Evolutionary conservation across 441 rosid genomes (phyloP).

Genomic region (Mallotus japonicus): DNA sequence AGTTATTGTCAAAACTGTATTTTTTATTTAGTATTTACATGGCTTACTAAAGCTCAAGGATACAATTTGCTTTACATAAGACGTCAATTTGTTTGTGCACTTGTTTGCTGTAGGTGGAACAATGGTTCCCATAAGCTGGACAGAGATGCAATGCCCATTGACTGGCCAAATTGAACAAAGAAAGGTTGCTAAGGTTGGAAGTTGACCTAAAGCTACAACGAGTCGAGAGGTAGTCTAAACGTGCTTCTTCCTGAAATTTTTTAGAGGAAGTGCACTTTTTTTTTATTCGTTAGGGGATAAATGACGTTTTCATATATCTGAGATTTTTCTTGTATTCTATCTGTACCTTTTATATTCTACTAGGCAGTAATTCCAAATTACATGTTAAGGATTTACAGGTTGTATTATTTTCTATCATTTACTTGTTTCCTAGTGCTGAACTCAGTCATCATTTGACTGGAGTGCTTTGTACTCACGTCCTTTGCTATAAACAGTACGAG

Average conservation of each 20-base stretch:
- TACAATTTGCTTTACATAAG: not conserved
- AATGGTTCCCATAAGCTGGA: conserved; percentile 92
- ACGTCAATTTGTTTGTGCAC: conserved; percentile 3
- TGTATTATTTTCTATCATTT: not conserved
- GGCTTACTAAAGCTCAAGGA: not conserved
- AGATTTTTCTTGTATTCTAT: not conserved
- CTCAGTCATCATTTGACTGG: not conserved
- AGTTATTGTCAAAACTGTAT: not conserved
- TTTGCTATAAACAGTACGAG: not conserved
- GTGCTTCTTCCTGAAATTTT: not conserved
- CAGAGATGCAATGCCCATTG: conserved; percentile 90
- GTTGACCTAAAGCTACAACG: conserved; percentile 26
- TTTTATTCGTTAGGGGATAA: not conserved
- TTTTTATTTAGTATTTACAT: not conserved
- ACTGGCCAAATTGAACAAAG: conserved; percentile 79
- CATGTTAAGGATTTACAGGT: not conserved
- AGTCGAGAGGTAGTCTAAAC: not conserved
- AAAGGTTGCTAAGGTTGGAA: conserved; percentile 81
- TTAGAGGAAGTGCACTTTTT: not conserved
- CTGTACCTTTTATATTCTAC: not conserved
- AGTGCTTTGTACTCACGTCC: no score
- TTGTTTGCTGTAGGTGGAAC: conserved; percentile 57
- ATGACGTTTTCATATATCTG: no score
- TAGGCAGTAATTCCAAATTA: not conserved
- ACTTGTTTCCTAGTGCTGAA: not conserved